These are phyloP conservation scores for Lyophyllum atratum DNA, from an alignment of 768 basidiomycete species.

Conservation along the genomic window DNA sequence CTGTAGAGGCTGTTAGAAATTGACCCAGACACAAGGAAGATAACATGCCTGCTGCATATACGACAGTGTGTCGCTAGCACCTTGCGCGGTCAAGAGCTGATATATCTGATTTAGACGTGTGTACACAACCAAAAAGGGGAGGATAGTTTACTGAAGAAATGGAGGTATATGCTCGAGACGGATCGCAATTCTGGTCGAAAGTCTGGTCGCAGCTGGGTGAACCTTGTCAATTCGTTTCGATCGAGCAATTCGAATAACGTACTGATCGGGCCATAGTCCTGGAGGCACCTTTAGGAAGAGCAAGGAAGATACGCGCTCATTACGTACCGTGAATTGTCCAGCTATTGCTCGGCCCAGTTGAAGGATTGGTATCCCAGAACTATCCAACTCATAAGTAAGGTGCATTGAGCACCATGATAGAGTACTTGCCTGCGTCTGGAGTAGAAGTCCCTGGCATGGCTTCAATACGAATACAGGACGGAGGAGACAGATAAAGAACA, in stretches of 20 bases:
- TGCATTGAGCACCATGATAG: background rate
- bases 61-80: conserved; percentile 55
- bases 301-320: background rate
- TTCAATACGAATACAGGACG: background rate
- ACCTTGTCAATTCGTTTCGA: background rate
- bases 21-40: background rate
- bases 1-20: conserved; percentile 23
- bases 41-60: conserved; percentile 52
- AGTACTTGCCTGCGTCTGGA: conserved; percentile 46
- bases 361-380: conserved; percentile 74
- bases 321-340: conserved; percentile 77
- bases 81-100: conserved; percentile 59
- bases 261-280: conserved; percentile 18
- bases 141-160: conserved; percentile 33
- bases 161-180: conserved; percentile 36
- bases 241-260: background rate
- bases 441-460: conserved; percentile 54
- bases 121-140: background rate
- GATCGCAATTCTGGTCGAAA: conserved; percentile 36
- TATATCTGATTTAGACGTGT: conserved; percentile 20
- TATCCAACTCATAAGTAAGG: conserved; percentile 22
- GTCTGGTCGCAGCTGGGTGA: conserved; percentile 53
- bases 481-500: conserved; percentile 21
- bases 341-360: conserved; percentile 62
- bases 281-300: conserved; percentile 41